Evolutionary conservation across 2,329 filamentous ascomycete genomes (phyloP), one percentile per base, ranked within the genome.

Genomic region (Nectriaceae sp.): DNA sequence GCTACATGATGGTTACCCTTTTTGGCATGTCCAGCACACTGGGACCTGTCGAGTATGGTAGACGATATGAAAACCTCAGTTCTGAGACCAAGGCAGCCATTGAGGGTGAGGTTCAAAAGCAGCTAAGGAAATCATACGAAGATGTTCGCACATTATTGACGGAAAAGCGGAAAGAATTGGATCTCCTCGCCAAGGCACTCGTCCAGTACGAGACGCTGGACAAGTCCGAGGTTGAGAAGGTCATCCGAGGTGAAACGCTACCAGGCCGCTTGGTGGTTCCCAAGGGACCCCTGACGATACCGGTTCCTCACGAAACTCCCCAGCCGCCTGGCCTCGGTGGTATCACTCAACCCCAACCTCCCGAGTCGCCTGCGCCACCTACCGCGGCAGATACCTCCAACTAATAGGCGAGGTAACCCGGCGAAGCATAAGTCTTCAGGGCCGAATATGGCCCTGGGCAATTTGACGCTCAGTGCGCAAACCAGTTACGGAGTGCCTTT

Each of bases 161-260:
- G 2, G 80, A 83, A 29, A 90, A 88, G 67, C 84, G 91, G 47
- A 86, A 88, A 50, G 93, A 96, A 69, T 80, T 99, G 6, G 93
- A 99, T 61, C 76, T 90, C 11, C 76, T 99, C 10, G 93, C 94
- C 21, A 85, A 92, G 64, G 94, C 92, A 5, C 79, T 99, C 10
- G 84, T 99, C 26, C 87, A 97, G 70, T 97, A 97, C 69, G 94
- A 99, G 76, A 97, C 91, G 0, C 74, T 99, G 43, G 88, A 88
- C 68, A 89, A 87, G 69, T 85, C 88, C 3, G 94, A 99, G 70
- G 95, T 97, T 54, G 85, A 92, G 69, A 90, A 88, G 75, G 89
- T 97, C 5, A 85, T 99, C 55, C 83, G 82, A 44, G 94, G 94
- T 29, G 90, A 97, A 72, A 87, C 88, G 65, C 75, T 99, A 31